These are phyloP conservation scores for Auricularia cornea DNA, from an alignment of 768 basidiomycete species.

Conservation along the genomic window DNA sequence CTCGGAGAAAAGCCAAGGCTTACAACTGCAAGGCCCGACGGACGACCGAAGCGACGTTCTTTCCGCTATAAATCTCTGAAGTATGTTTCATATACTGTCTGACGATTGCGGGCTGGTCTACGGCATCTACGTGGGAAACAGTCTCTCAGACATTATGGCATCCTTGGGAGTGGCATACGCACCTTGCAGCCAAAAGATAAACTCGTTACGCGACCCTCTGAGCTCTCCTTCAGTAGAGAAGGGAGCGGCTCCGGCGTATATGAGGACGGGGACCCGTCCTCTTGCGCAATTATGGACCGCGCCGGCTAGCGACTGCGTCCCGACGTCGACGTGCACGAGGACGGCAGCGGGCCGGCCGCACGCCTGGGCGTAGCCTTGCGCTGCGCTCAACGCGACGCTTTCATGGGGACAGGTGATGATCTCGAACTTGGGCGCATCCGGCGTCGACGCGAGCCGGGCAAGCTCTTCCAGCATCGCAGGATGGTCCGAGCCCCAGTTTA, in stretches of 20 bases:
- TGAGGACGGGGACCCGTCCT: slow-evolving; percentile 51
- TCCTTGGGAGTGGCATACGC: background rate
- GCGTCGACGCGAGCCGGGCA: slow-evolving; percentile 36
- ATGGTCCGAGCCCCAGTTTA: slow-evolving; percentile 74
- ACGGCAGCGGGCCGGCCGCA: slow-evolving; percentile 62
- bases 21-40: slow-evolving; percentile 59
- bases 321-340: slow-evolving; percentile 67
- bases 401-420: slow-evolving; percentile 68
- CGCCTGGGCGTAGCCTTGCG: slow-evolving; percentile 62
- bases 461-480: slow-evolving; percentile 65
- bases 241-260: slow-evolving; percentile 65
- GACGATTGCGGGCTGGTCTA: slow-evolving; percentile 63
- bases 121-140: slow-evolving; percentile 38
- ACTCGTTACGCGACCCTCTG: slow-evolving; percentile 60
- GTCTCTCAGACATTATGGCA: background rate
- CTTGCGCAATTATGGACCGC: slow-evolving; percentile 23
- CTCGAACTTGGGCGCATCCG: slow-evolving; percentile 7
- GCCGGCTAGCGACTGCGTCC: slow-evolving; percentile 39
- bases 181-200: slow-evolving; percentile 70
- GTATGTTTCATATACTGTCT: slow-evolving; percentile 69
- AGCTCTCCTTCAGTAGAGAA: slow-evolving; percentile 48
- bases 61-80: slow-evolving; percentile 48
- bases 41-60: slow-evolving; percentile 42
- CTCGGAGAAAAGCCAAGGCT: slow-evolving; percentile 7
- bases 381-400: slow-evolving; percentile 66